These are phyloP conservation scores for Cryptosporidium parvum DNA, from an alignment of 169 alveolate genomes.

Conservation along the genomic window DNA sequence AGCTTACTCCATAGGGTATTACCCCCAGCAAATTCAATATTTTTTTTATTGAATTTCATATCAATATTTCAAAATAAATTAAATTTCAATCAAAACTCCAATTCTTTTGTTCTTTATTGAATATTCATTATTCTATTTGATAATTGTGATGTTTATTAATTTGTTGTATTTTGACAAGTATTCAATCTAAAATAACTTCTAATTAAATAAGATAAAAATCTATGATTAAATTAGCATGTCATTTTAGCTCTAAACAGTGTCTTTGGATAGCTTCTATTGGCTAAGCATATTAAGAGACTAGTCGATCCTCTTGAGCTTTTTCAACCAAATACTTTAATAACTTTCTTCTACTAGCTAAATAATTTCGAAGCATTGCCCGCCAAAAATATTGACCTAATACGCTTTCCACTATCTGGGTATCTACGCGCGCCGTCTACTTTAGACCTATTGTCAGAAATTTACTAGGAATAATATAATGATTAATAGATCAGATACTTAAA, in stretches of 20 bases:
- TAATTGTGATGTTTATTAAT: too few relatives aligned
- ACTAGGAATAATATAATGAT: neutral
- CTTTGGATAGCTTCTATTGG: neutral
- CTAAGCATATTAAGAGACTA: neutral
- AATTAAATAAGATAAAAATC: neutral
- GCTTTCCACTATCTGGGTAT: conserved; percentile 42
- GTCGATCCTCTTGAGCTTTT: neutral
- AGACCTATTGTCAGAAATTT: neutral
- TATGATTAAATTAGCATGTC: neutral
- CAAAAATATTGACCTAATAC: conserved; percentile 5
- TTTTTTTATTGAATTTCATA: neutral
- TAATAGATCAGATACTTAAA: neutral
- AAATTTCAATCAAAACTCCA: neutral
- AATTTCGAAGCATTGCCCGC: neutral
- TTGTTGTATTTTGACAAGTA: neutral
- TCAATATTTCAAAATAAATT: neutral
- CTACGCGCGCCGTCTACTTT: conserved; percentile 49
- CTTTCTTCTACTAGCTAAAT: neutral
- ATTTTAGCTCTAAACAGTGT: neutral
- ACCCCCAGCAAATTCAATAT: conserved; percentile 62
- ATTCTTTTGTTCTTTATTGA: neutral
- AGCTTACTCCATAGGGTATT: conserved; percentile 42
- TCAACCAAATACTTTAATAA: neutral
- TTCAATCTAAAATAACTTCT: neutral
- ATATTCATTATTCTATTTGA: neutral